Evolutionary conservation across 2,329 filamentous ascomycete genomes (phyloP).

Genomic region (Rutstroemia sp.): DNA sequence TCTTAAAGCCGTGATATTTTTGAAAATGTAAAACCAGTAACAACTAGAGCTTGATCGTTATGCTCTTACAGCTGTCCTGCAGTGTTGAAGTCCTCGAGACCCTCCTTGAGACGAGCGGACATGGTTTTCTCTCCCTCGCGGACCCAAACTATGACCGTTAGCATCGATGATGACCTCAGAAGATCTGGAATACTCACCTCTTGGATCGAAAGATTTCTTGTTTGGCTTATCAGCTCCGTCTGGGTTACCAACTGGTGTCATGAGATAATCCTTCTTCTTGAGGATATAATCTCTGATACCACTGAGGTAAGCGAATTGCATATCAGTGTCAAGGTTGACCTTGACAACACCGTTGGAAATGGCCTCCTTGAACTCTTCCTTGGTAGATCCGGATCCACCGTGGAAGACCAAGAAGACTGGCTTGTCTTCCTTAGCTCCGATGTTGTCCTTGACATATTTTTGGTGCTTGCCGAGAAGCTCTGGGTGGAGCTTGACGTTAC

Average conservation of each 20-base stretch:
- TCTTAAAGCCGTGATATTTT: conserved; percentile 4
- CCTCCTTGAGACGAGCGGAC: conserved; percentile 70
- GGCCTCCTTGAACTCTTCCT: conserved; percentile 83
- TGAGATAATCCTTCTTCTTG: conserved; percentile 91
- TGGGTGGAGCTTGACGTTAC: conserved; percentile 94
- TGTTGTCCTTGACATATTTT: conserved; percentile 77
- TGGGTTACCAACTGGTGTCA: conserved; percentile 84
- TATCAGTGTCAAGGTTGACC: conserved; percentile 98
- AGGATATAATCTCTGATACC: conserved; percentile 94
- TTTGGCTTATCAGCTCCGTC: conserved; percentile 97
- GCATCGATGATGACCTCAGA: neutral
- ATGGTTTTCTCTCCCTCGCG: conserved; percentile 97
- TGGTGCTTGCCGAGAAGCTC: conserved; percentile 97
- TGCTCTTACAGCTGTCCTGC: conserved; percentile 62
- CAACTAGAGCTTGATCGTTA: neutral
- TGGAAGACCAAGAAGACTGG: conserved; percentile 99
- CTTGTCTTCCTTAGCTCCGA: conserved; percentile 66
- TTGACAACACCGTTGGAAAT: conserved; percentile 95
- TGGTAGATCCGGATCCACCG: conserved; percentile 86
- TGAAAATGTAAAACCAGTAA: conserved; percentile 1
- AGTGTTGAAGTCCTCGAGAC: conserved; percentile 88
- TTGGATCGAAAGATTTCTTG: conserved; percentile 80
- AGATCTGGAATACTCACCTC: neutral
- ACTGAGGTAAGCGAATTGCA: conserved; percentile 88
- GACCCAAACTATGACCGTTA: conserved; percentile 61